Evolutionary conservation across 2,329 filamentous ascomycete species (phyloP), one percentile per base, ranked within the genome.

Genomic region (Pseudocercospora cruenta): DNA sequence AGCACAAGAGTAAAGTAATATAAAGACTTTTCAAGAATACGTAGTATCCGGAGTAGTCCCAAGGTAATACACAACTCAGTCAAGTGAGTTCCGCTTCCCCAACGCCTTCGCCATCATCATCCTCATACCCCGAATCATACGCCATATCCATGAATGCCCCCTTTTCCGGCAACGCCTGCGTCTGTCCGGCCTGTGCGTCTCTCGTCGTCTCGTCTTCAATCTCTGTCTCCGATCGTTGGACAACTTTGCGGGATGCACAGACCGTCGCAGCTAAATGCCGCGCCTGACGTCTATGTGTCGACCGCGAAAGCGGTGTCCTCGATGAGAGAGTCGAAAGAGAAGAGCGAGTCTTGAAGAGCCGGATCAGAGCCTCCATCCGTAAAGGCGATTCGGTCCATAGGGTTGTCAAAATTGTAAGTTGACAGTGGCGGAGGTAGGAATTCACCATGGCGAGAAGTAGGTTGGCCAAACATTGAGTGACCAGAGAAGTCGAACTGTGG

Each of bases 231-330:
- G 55, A 69, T 71, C 55, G 71, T 70, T 69, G 64, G 54, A 64
- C 65, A 72, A 69, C 78, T 78, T 79, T 78, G 70, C 74, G 22
- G 55, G 26, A 22, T 19, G 68, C 68, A 60, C 69, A 79, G 76
- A 79, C 76, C 80, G 81, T 83, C 81, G 81, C 81, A 79, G 81
- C 79, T 77, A 75, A 75, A 77, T 74, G 70, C 69, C 71, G 81
- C 81, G 81, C 81, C 79, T 79, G 77, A 79, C 79, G 78, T 78
- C 78, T 68, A 67, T 69, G 72, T 69, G 64, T 75, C 74, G 70
- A 75, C 71, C 72, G 79, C 79, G 74, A 80, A 79, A 73, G 77
- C 75, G 74, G 78, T 76, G 70, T 80, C 77, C 76, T 80, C 79
- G 78, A 77, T 74, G 76, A 72, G 78, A 70, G 75, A 75, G 66